Conservation (phyloP, 139 green algal species). For the Closterium sp. region DNA sequence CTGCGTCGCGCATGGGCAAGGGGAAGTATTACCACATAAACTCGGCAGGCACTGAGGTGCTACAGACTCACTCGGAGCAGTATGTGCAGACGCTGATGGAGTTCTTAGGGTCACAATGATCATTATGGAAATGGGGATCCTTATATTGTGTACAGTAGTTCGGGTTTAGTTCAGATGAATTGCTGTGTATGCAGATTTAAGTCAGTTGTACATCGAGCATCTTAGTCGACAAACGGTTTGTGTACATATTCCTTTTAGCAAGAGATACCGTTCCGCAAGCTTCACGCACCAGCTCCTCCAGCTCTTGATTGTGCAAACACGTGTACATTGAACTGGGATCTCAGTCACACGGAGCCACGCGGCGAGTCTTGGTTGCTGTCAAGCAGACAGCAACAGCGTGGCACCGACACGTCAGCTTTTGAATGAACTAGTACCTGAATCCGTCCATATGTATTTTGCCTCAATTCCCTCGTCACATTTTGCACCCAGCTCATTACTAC, state of each 20-base stretch:
- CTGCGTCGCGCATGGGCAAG: not conserved
- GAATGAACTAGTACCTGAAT: not conserved
- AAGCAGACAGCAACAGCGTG: not conserved
- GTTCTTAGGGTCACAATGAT: slow-evolving; percentile 3
- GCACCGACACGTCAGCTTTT: not conserved
- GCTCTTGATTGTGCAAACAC: too few relatives aligned
- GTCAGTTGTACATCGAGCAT: too few relatives aligned
- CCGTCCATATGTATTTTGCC: too few relatives aligned
- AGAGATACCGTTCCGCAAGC: too few relatives aligned
- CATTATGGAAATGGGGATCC: too few relatives aligned
- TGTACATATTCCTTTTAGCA: too few relatives aligned
- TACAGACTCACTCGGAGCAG: slow-evolving; percentile 2
- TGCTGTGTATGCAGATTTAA: too few relatives aligned
- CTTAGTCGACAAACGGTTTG: too few relatives aligned
- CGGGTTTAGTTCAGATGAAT: not conserved
- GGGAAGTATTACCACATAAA: slow-evolving; percentile 25
- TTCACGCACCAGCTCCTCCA: not conserved
- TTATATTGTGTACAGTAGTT: not conserved
- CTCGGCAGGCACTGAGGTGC: not conserved
- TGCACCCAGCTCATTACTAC: too few relatives aligned
- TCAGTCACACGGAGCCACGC: not conserved
- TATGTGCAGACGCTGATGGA: slow-evolving; percentile 11
- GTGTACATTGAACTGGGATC: too few relatives aligned
- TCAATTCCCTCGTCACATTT: too few relatives aligned
- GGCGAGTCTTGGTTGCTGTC: not conserved